A percentile compares a stretch with the other conserved stretches of the same genome.
Evolutionary conservation across 352 stramenopile genomes (phyloP).

Genomic region (Globisporangium parvum): DNA sequence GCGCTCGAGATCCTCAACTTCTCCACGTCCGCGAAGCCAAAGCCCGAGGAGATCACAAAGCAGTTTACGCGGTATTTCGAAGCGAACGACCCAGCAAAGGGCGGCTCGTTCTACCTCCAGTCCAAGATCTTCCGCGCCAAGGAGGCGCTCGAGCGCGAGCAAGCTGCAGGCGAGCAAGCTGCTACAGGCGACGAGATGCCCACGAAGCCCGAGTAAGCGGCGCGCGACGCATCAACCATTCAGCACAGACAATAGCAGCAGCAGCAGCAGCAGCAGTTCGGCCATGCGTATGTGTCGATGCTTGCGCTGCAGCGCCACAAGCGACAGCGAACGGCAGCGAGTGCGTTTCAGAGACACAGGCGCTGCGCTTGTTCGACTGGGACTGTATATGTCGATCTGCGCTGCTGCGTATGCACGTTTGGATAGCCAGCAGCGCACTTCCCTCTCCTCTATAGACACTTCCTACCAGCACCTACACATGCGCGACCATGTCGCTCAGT

Average conservation of each 20-base stretch:
- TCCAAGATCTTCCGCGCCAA: conserved; percentile 91
- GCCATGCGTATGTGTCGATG: not conserved
- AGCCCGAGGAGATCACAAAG: conserved; percentile 65
- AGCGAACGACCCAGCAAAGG: conserved; percentile 86
- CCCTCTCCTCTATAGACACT: too few species aligned
- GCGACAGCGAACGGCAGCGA: too few species aligned
- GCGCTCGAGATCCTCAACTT: conserved; percentile 85
- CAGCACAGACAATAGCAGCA: not conserved
- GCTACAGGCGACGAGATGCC: not conserved
- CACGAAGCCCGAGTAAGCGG: not conserved
- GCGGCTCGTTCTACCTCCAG: conserved; percentile 91
- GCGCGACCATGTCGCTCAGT: too few species aligned
- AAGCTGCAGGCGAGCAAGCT: conserved; percentile 13
- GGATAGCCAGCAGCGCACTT: too few species aligned
- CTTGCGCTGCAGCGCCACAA: not conserved
- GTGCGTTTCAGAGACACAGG: too few species aligned
- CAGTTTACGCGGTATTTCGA: conserved; percentile 87
- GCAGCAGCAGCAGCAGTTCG: not conserved
- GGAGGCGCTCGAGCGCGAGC: conserved; percentile 63
- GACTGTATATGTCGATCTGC: not conserved
- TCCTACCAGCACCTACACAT: too few species aligned
- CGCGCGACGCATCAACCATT: not conserved
- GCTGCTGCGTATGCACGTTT: too few species aligned
- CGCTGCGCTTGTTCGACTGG: not conserved
- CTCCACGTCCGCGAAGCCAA: conserved; percentile 36